Base-by-base conservation (phyloP, 768 basidiomycete species). In the Rhodocollybia butyracea region DNA sequence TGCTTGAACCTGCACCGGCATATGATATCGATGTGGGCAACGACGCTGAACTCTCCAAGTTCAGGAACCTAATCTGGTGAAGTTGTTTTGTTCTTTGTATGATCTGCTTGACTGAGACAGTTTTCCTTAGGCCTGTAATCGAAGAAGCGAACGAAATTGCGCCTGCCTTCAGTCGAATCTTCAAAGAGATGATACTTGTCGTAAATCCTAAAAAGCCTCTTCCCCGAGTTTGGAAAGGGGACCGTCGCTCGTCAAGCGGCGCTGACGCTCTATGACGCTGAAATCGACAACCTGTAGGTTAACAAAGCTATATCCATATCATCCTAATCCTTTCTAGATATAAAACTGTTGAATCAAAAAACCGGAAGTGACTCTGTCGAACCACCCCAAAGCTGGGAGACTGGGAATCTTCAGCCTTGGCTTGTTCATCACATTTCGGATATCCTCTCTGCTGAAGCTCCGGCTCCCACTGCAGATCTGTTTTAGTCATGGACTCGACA, bases 161-260 rank as follows among this genome's bases (percentile, higher is more conserved):
- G 0, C 77, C 78, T 0, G 51, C 68, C 0, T 77, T 73, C 41
- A 77, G 76, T 56, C 66, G 74, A 24, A 69, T 79, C 13, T 79
- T 76, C 64, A 77, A 77, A 58, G 76, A 83, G 60, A 78, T 82
- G 78, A 76, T 83, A 32, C 43, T 82, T 24, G 61, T 81, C 17
- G 67, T 76, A 0, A 63, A 67, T 4, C 61, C 62, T 1, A 66
- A 65, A 0, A 77, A 77, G 53, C 78, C 75, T 1, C 65, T 82
- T 38, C 64, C 72, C 17, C 73, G 73, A 17, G 66, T n/a, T 78
- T 2, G 73, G 66, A 0, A 83, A 82, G 59, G 76, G 77, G 2
- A 77, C 79, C 0, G 70, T 79, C 5, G 67, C 68, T 34, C 72
- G 73, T 43, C 75, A 74, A 53, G 71, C 70, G 6, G 70, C 76